These are phyloP conservation scores for Alternaria ethzedia DNA, from an alignment of 2,329 filamentous ascomycete species.

Conservation along the genomic window DNA sequence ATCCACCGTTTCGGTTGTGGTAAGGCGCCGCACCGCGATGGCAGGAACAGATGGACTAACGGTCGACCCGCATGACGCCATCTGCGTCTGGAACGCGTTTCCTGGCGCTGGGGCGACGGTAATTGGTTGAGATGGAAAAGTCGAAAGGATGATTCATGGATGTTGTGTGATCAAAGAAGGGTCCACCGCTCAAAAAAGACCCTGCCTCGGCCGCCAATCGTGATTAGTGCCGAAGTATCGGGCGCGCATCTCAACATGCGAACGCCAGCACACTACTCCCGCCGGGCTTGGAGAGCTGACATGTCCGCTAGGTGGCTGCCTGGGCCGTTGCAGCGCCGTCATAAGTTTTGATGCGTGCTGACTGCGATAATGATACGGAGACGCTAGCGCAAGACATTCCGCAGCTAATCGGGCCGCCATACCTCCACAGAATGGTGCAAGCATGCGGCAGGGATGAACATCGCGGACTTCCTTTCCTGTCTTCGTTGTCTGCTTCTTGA, in stretches of 20 bases:
- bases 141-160: not conserved
- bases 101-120: not conserved
- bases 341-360: not conserved
- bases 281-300: not conserved
- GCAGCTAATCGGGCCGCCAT: not conserved
- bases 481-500: not conserved
- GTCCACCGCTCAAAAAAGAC: not conserved
- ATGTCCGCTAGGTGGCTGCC: not conserved
- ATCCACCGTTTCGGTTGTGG: constrained; percentile 23
- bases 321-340: not conserved
- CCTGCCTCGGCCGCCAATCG: not conserved
- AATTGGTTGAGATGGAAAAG: not conserved
- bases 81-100: constrained; percentile 27
- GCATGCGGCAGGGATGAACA: not conserved
- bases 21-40: constrained; percentile 26
- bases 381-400: not conserved
- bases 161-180: not conserved
- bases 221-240: not conserved
- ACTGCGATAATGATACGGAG: not conserved
- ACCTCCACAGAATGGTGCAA: not conserved
- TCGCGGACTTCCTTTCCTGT: not conserved
- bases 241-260: not conserved
- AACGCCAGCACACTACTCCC: not conserved
- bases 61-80: constrained; percentile 26
- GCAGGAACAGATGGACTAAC: constrained; percentile 36